phyloP scores from a whole-genome alignment of 106 monocot genomes.

The Ottelia alismoides region DNA sequence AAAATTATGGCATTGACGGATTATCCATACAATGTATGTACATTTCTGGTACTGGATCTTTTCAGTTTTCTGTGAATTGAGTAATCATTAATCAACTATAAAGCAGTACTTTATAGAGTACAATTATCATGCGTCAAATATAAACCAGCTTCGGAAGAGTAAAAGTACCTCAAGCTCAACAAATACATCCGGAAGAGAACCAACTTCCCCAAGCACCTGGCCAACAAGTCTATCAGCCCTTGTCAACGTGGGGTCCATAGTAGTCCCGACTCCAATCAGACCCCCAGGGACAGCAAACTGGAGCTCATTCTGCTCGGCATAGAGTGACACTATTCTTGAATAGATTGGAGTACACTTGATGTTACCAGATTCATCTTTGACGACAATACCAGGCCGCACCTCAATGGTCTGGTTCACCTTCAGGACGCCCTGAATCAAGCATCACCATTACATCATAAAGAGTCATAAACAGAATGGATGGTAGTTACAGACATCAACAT shows the following conservation, averaged over 20 bases:
- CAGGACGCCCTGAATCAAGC: slow-evolving; percentile 58
- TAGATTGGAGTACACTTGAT: slow-evolving; percentile 95
- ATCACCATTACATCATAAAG: slow-evolving; percentile 1
- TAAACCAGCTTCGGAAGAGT: too few species aligned
- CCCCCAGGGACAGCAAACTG: slow-evolving; percentile 96
- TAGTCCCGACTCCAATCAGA: slow-evolving; percentile 90
- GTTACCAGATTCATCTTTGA: slow-evolving; percentile 80
- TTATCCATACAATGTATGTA: too few species aligned
- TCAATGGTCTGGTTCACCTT: slow-evolving; percentile 90
- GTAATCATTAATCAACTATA: too few species aligned
- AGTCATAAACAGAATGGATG: too few species aligned
- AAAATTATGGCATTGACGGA: too few species aligned
- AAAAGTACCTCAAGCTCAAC: slow-evolving; percentile 97
- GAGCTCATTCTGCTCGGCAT: slow-evolving; percentile 95
- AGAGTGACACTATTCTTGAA: slow-evolving; percentile 81
- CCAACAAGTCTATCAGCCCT: slow-evolving; percentile 87
- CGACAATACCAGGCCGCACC: slow-evolving; percentile 84
- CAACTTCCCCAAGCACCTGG: slow-evolving; percentile 93
- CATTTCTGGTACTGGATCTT: too few species aligned
- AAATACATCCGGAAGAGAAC: slow-evolving; percentile 85
- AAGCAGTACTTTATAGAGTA: too few species aligned
- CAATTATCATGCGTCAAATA: too few species aligned
- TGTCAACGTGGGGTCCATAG: slow-evolving; percentile 93
- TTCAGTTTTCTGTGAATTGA: too few species aligned
- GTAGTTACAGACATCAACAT: too few species aligned